phyloP scores from a whole-genome alignment of 306 rosid genomes.

The Hippophae gyantsensis region DNA sequence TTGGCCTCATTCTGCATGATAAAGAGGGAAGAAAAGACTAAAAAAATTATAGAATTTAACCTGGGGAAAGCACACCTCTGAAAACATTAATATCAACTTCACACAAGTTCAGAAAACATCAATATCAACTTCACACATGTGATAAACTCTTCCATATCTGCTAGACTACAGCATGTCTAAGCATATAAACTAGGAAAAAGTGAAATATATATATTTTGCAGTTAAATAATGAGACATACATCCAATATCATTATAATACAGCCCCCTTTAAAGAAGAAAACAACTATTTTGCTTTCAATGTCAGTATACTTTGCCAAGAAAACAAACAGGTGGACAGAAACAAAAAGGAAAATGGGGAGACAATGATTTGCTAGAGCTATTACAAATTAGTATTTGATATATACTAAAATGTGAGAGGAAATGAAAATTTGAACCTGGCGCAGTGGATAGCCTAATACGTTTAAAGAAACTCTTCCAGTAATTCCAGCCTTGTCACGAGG shows the following conservation, averaged over 20 bases:
- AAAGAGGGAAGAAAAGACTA: constrained; percentile 10
- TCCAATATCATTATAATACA: too few relatives aligned
- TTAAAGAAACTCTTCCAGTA: constrained; percentile 89
- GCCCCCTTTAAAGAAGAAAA: not conserved
- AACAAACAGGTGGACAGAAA: not conserved
- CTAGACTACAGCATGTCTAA: too few relatives aligned
- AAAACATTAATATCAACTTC: too few relatives aligned
- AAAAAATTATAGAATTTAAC: constrained; percentile 13
- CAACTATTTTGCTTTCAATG: not conserved
- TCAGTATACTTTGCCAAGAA: not conserved
- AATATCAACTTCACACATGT: too few relatives aligned
- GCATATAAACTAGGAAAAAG: too few relatives aligned
- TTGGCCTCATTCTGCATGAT: constrained; percentile 63
- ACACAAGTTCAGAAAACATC: too few relatives aligned
- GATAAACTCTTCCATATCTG: too few relatives aligned
- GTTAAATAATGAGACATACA: too few relatives aligned
- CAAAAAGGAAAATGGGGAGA: constrained; percentile 13
- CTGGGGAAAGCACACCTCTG: too few relatives aligned
- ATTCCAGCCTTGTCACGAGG: constrained; percentile 95
- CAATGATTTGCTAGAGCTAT: constrained; percentile 16
- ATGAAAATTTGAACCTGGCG: constrained; percentile 62
- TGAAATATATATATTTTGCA: too few relatives aligned
- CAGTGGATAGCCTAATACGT: constrained; percentile 86
- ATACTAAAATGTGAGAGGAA: constrained; percentile 12
- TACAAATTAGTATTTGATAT: constrained; percentile 9